Base-by-base conservation (phyloP, 805 yeast species). In the Metschnikowia henanensis region DNA sequence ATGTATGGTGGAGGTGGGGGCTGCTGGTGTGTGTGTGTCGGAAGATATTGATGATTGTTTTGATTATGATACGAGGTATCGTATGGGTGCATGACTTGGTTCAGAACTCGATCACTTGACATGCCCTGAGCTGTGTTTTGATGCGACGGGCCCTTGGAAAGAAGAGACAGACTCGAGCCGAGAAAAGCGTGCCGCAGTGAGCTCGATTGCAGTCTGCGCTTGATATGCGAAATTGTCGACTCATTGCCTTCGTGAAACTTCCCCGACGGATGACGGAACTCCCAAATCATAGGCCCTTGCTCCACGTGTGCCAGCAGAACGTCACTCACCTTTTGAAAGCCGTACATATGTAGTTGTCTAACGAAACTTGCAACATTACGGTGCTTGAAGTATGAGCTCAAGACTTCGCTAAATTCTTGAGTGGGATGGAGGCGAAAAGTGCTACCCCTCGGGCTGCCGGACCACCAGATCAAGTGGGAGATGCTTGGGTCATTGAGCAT, bases 401-500 rank as follows among this genome's bases (percentile, higher is more conserved):
- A 67, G 26, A 84, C 91, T 58, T 83, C 82, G 42, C 92, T 80
- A 58, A 94, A 91, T 61, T 84, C 91, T 61, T 91, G 96, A 39
- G 85, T 84, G 0, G 97, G 97, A 4, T 78, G 66, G n/a, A 92
- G 80, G 43, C 81, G 77, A 56, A 94, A 94, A 5, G 91, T 79
- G 50, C 83, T 87, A 47, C 79, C 78, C 9, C 80, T 57, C 9
- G 79, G 72, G 45, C 79, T 66, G 22, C 58, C 60, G 1, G 88
- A 66, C 97, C 98, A 92, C 82, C 92, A 83, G 19, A 92, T 92
- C 30, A 92, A 73, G 58, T 85, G 94, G 44, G 77, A 68, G 26
- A 92, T 68, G 22, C 77, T 65, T 2, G 71, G 70, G 59, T 92
- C 97, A 55, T 91, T 95, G 37, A 92, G 75, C 95, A 92, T 92